A percentile compares a stretch with the other conserved stretches of the same genome.
phyloP scores from a whole-genome alignment of 2,329 filamentous ascomycete genomes.

The Dryadomyces quercus-mongolicae region DNA sequence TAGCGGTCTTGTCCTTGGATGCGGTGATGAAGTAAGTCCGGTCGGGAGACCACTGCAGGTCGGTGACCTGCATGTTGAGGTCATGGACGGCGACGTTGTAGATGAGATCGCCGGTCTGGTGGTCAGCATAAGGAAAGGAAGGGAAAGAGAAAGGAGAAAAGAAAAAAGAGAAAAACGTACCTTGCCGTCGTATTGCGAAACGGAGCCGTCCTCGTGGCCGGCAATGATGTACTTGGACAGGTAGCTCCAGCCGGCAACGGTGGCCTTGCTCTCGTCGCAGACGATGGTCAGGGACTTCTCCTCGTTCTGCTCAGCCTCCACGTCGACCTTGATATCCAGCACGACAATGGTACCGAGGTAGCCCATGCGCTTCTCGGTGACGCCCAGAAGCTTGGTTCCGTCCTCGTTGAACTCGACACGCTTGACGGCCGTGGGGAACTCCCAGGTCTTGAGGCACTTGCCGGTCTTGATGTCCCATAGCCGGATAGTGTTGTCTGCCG shows the following conservation, averaged over 20 bases:
- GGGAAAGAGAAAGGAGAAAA: not conserved
- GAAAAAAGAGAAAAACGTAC: not conserved
- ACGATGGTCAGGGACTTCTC: constrained; percentile 80
- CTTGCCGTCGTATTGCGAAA: constrained; percentile 86
- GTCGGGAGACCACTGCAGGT: constrained; percentile 90
- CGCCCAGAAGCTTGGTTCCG: constrained; percentile 76
- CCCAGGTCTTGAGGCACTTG: constrained; percentile 91
- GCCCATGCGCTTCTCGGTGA: constrained; percentile 98
- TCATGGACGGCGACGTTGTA: constrained; percentile 92
- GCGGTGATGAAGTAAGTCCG: constrained; percentile 97
- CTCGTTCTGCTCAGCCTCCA: constrained; percentile 70
- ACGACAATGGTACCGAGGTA: constrained; percentile 91
- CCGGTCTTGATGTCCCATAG: constrained; percentile 94
- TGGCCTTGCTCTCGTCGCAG: constrained; percentile 92
- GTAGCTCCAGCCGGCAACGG: constrained; percentile 94
- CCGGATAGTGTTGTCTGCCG: constrained; percentile 95
- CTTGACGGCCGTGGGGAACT: constrained; percentile 95
- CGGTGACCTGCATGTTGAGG: constrained; percentile 69
- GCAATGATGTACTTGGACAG: constrained; percentile 92
- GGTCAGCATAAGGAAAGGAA: not conserved
- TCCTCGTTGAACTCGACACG: constrained; percentile 95
- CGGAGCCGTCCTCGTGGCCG: constrained; percentile 89
- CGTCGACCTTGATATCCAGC: constrained; percentile 75
- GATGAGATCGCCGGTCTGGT: constrained; percentile 81
- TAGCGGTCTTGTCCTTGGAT: constrained; percentile 94